Percentiles rank a stretch among this genome's conserved stretches.
Conservation (phyloP, 2,329 filamentous ascomycete genomes). For the Trichoderma polysporum region DNA sequence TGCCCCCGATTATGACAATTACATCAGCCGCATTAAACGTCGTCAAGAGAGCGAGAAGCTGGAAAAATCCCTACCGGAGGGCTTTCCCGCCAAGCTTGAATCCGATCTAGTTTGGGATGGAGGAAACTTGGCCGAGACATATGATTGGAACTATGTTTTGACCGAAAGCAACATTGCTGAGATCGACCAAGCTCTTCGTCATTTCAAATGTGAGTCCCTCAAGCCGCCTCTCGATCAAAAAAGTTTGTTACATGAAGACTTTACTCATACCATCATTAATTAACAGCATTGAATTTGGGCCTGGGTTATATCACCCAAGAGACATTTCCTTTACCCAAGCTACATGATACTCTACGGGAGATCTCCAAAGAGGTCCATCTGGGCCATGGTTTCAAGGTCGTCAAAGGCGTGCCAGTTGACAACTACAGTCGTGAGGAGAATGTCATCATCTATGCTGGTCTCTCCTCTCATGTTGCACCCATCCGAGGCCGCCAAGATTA, state of each 20-base stretch:
- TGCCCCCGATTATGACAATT: conserved; percentile 54
- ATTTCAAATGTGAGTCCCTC: conserved; percentile 41
- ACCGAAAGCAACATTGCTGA: conserved; percentile 48
- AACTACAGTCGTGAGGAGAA: conserved; percentile 56
- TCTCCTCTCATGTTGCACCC: conserved; percentile 58
- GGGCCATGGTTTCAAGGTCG: conserved; percentile 60
- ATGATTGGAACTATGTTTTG: conserved; percentile 55
- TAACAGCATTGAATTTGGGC: conserved; percentile 36
- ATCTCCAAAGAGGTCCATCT: conserved; percentile 56
- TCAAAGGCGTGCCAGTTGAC: conserved; percentile 57
- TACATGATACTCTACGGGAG: conserved; percentile 50
- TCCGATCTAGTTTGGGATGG: conserved; percentile 60
- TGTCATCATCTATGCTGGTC: conserved; percentile 58
- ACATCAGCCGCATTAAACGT: conserved; percentile 48
- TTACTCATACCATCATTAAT: neutral
- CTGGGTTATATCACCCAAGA: conserved; percentile 43
- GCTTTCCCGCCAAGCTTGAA: conserved; percentile 50
- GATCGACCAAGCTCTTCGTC: conserved; percentile 42
- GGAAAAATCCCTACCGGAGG: conserved; percentile 43
- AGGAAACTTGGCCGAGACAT: conserved; percentile 44
- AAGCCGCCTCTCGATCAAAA: neutral
- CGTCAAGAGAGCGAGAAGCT: conserved; percentile 44
- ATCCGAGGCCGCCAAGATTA: conserved; percentile 54
- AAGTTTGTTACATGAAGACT: neutral
- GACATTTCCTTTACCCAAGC: conserved; percentile 55